Evolutionary conservation across 805 yeast genomes (phyloP).

Genomic region (Priceomyces fermenticarens): DNA sequence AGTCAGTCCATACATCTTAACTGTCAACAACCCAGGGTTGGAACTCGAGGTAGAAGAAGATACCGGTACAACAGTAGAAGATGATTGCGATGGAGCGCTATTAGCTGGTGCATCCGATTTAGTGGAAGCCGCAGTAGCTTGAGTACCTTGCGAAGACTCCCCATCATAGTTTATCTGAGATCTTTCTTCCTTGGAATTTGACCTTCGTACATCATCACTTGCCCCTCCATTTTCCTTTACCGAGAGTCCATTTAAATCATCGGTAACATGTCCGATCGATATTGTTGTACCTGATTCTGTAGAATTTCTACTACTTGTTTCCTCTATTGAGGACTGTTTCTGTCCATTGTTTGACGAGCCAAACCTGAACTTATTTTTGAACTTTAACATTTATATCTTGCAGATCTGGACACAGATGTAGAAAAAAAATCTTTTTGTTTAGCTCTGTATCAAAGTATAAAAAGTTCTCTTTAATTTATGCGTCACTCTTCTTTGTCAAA

Average conservation of each 20-base stretch:
- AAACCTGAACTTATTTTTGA: constrained; percentile 33
- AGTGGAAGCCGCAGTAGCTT: neutral
- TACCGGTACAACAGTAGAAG: constrained; percentile 1
- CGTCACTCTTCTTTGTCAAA: neutral
- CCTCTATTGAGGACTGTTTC: constrained; percentile 6
- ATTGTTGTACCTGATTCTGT: constrained; percentile 25
- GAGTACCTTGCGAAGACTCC: neutral
- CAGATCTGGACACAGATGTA: neutral
- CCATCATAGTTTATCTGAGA: neutral
- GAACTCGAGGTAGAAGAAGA: constrained; percentile 3
- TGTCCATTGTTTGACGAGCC: constrained; percentile 19
- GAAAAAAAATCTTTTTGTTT: neutral
- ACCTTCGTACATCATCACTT: neutral
- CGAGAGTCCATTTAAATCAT: constrained; percentile 18
- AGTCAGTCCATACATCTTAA: constrained; percentile 70
- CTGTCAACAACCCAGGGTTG: constrained; percentile 70
- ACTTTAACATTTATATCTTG: constrained; percentile 22
- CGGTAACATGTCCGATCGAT: constrained; percentile 19
- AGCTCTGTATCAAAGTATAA: no score
- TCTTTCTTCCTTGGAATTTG: neutral
- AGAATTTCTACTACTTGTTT: constrained; percentile 16
- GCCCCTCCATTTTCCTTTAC: constrained; percentile 3
- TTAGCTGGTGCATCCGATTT: neutral
- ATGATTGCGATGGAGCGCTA: neutral
- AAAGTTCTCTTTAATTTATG: no score